A percentile compares a stretch with the other conserved stretches of the same genome.
These are phyloP conservation scores for Leccinum cinnamomeum DNA, from an alignment of 1,284 basidiomycete genomes.

Conservation along the genomic window DNA sequence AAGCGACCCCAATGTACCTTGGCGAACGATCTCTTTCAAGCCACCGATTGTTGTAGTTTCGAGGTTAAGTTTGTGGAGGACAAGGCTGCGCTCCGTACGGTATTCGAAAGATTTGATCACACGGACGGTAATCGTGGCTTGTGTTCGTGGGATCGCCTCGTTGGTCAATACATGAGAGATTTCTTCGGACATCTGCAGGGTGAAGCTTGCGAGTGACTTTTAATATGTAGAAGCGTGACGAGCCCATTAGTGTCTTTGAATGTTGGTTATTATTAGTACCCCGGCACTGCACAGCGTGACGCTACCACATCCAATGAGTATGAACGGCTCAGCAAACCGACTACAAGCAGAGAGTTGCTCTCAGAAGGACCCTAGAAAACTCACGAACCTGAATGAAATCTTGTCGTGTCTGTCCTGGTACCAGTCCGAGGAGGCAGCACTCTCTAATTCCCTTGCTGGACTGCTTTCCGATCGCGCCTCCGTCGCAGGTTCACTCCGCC, in stretches of 20 bases:
- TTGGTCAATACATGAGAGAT: slow-evolving; percentile 64
- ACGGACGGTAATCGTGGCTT: slow-evolving; percentile 84
- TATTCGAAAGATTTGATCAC: slow-evolving; percentile 96
- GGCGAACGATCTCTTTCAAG: slow-evolving; percentile 69
- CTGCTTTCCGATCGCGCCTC: slow-evolving; percentile 70
- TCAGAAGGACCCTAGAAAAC: slow-evolving; percentile 45
- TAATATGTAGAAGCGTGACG: neutral
- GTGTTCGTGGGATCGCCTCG: slow-evolving; percentile 62
- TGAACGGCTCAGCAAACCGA: slow-evolving; percentile 12
- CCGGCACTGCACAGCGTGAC: too few relatives aligned
- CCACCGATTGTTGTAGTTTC: slow-evolving; percentile 73
- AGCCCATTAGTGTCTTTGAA: too few relatives aligned
- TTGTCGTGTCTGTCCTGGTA: slow-evolving; percentile 70
- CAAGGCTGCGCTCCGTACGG: slow-evolving; percentile 86
- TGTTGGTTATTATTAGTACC: too few relatives aligned
- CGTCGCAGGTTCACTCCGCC: slow-evolving; percentile 62
- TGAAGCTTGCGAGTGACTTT: slow-evolving; percentile 15
- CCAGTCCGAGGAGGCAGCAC: slow-evolving; percentile 74
- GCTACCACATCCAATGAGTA: slow-evolving; percentile 12
- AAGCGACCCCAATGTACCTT: slow-evolving; percentile 47
- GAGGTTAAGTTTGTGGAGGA: slow-evolving; percentile 82
- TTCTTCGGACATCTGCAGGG: slow-evolving; percentile 37
- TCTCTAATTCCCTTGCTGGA: slow-evolving; percentile 75
- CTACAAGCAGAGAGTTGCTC: slow-evolving; percentile 10
- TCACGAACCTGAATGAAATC: slow-evolving; percentile 67